These are phyloP conservation scores for Sisymbrium altissimum DNA, from an alignment of 345 rosid genomes.

Conservation along the genomic window DNA sequence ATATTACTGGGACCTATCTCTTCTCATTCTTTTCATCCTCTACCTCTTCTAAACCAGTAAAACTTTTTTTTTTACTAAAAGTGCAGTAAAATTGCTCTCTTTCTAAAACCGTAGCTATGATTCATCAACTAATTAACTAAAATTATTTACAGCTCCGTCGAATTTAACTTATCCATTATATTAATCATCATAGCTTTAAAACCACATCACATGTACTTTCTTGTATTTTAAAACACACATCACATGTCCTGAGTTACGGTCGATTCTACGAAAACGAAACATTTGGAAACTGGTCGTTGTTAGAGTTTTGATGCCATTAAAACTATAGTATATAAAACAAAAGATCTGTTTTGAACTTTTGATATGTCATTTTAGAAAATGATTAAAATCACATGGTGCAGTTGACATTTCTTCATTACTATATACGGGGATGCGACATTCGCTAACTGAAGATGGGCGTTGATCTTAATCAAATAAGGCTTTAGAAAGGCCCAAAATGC, in stretches of 20 bases:
- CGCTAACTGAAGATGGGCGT: conserved; percentile 9
- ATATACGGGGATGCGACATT: background rate
- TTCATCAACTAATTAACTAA: background rate
- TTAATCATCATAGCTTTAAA: background rate
- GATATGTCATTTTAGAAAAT: background rate
- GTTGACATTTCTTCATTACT: conserved; percentile 7
- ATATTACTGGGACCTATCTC: conserved; percentile 22
- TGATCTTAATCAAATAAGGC: background rate
- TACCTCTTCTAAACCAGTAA: background rate
- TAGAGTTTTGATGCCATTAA: background rate
- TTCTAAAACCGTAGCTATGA: background rate
- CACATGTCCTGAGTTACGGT: conserved; percentile 21
- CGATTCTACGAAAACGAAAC: background rate
- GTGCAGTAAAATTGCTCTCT: background rate
- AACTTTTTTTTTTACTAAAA: background rate
- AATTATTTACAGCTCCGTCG: background rate
- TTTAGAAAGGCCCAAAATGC: conserved; percentile 6
- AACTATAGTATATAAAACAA: background rate
- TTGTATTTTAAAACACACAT: conserved; percentile 7
- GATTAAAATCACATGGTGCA: conserved; percentile 19
- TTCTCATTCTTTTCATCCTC: background rate
- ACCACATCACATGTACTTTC: conserved; percentile 24
- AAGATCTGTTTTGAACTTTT: conserved; percentile 2
- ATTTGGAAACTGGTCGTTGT: background rate
- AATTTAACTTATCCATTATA: background rate